Evolutionary conservation across 192 early-diverging fungal species (phyloP).

Genomic region (Piromyces finnis): DNA sequence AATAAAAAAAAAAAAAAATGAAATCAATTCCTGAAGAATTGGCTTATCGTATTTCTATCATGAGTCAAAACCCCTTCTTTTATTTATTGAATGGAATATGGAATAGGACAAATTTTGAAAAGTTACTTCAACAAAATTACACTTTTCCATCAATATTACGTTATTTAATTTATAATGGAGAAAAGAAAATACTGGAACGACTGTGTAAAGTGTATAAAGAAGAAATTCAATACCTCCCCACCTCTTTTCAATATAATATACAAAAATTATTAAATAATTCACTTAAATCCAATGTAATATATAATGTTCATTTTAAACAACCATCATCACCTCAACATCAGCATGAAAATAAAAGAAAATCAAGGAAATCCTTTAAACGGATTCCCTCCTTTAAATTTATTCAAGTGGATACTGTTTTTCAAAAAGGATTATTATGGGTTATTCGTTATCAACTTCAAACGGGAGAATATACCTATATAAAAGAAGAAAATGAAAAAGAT

Average conservation of each 20-base stretch:
- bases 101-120: neutral
- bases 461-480: neutral
- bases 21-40: neutral
- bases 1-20: neutral
- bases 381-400: no score
- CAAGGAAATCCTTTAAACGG: no score
- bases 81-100: neutral
- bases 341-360: no score
- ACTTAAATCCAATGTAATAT: no score
- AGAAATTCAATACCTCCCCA: neutral
- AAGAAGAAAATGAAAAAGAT: neutral
- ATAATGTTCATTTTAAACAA: no score
- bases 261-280: neutral
- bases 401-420: no score
- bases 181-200: neutral
- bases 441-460: neutral
- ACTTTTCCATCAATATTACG: neutral
- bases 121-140: neutral
- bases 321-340: no score
- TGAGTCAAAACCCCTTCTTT: neutral
- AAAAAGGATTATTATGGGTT: neutral
- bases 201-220: neutral
- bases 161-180: neutral
- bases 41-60: neutral
- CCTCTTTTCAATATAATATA: neutral